Evolutionary conservation across 305 asterid genomes (phyloP).

Genomic region (Solanum hybrid): DNA sequence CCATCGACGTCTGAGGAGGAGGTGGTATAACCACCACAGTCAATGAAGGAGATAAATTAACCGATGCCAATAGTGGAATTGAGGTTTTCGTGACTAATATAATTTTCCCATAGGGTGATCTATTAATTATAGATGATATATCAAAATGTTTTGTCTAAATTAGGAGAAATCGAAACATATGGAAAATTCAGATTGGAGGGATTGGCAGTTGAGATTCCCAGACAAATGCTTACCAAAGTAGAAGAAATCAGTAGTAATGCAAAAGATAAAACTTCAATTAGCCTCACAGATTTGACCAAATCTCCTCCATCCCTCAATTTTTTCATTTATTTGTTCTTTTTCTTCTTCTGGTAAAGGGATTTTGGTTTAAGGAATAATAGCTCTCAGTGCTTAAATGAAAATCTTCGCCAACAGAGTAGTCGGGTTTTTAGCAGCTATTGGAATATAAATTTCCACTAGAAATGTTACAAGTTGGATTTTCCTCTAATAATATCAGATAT

Average conservation of each 20-base stretch:
- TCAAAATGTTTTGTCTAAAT: background rate
- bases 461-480: background rate
- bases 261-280: background rate
- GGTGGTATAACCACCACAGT: background rate
- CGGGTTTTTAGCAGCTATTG: background rate
- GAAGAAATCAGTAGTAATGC: background rate
- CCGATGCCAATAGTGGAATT: background rate
- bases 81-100: background rate
- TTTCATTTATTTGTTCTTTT: background rate
- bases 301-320: background rate
- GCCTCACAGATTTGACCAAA: background rate
- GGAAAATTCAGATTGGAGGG: background rate
- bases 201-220: background rate
- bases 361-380: background rate
- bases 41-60: background rate
- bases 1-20: background rate
- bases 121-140: background rate
- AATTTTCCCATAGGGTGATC: background rate
- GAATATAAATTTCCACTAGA: background rate
- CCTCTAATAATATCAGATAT: background rate
- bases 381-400: background rate
- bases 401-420: background rate
- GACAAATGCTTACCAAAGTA: background rate
- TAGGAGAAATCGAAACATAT: background rate
- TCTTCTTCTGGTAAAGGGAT: background rate